Base-by-base conservation (phyloP, 371 early-diverging fungal genomes). In the Batkoa obscura region DNA sequence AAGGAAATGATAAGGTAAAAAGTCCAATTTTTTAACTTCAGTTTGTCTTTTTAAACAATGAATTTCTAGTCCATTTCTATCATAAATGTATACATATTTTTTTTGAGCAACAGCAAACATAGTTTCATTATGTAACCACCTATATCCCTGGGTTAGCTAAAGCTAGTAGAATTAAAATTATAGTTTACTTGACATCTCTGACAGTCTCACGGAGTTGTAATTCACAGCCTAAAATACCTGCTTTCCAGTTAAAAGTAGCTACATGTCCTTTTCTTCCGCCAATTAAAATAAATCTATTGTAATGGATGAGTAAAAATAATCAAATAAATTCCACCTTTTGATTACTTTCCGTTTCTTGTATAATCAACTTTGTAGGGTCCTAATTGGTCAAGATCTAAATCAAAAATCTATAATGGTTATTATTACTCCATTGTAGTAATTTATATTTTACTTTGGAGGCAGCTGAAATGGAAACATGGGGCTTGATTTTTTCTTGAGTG, bases 101-200 rank as follows among this genome's bases (percentile, higher is more conserved):
- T 90, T 90, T 75, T 99, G 98, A 23, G 98, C 98, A 12, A 84
- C 89, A 2, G 99, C 99, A 68, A 93, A 87, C 77, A 95, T 72
- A n/a, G 79, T 86, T 69, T 96, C 91, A 69, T 95, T 93, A 66
- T 99, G 95, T 32, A 97, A 79, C 87, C 88, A 90, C 50, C 82
- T 81, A 65, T n/a, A n/a, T n/a, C n/a, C n/a, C n/a, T n/a, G n/a
- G n/a, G 37, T 37, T 13, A 57, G 34, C 53, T 9, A 3, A 4
- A 53, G 38, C 30, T 41, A 12, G 9, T 9, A 59, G 3, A 23
- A 2, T 23, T 13, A 79, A 83, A n/a, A n/a, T n/a, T n/a, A n/a
- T n/a, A n/a, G n/a, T n/a, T 66, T 75, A 88, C 76, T 69, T 75
- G 39, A 94, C 93, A 71, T 90, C 96, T 15, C 90, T 81, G 0